Evolutionary conservation across 148 eudicot genomes (phyloP).

Genomic region (Chenopodium formosanum): DNA sequence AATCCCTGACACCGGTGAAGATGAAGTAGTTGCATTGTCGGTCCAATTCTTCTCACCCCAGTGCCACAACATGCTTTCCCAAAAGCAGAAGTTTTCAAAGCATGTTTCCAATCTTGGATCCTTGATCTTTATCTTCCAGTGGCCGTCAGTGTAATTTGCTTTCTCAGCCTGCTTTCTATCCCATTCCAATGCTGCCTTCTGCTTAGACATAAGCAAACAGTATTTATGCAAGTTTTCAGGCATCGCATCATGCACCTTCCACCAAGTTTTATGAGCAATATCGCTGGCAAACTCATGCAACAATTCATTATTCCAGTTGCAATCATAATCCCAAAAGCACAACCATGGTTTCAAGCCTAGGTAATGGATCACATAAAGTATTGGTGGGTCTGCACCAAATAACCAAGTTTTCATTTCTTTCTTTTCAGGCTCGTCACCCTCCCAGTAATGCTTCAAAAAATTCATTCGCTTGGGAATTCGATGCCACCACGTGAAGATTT

Average conservation of each 20-base stretch:
- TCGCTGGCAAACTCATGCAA: slow-evolving; percentile 88
- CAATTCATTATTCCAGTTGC: slow-evolving; percentile 83
- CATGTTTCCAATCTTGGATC: slow-evolving; percentile 66
- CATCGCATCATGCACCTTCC: slow-evolving; percentile 94
- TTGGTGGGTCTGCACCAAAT: slow-evolving; percentile 81
- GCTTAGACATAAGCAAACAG: slow-evolving; percentile 75
- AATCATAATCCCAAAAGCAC: slow-evolving; percentile 87
- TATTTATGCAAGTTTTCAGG: slow-evolving; percentile 70
- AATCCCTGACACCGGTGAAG: slow-evolving; percentile 34
- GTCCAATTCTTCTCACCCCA: slow-evolving; percentile 97
- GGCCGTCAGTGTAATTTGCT: slow-evolving; percentile 67
- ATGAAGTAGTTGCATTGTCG: slow-evolving; percentile 54
- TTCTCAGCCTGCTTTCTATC: slow-evolving; percentile 80
- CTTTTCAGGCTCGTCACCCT: slow-evolving; percentile 71
- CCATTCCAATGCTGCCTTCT: slow-evolving; percentile 83
- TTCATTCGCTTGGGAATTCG: slow-evolving; percentile 83
- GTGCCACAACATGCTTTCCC: slow-evolving; percentile 98
- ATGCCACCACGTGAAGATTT: slow-evolving; percentile 97
- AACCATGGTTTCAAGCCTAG: slow-evolving; percentile 90
- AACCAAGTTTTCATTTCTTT: slow-evolving; percentile 64
- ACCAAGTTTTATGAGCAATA: slow-evolving; percentile 76
- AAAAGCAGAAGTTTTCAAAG: slow-evolving; percentile 77
- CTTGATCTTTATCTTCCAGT: slow-evolving; percentile 67
- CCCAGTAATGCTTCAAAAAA: slow-evolving; percentile 81
- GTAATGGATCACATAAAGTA: slow-evolving; percentile 77